These are phyloP conservation scores for Paspalum vaginatum DNA, from an alignment of 176 grass and related monocot genomes.

Conservation along the genomic window DNA sequence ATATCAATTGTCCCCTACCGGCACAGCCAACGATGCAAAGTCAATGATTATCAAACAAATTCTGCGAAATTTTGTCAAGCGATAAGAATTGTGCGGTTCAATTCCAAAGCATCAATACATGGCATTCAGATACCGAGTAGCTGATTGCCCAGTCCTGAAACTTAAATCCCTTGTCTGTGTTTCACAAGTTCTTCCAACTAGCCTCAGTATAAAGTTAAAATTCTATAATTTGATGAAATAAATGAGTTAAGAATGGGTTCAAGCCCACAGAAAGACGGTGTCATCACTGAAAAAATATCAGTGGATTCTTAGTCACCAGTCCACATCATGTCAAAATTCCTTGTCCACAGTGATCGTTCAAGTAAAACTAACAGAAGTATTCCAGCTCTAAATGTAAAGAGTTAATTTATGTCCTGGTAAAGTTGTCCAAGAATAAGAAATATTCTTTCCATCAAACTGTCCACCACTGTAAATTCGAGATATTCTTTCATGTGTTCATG, in stretches of 20 bases:
- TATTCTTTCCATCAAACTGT: conserved; percentile 35
- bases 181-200: not conserved
- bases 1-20: not conserved
- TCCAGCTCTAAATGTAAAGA: conserved; percentile 30
- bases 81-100: conserved; percentile 20
- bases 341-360: conserved; percentile 45
- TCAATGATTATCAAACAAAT: conserved; percentile 22
- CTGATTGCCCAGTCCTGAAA: not conserved
- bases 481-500: conserved; percentile 31
- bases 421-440: conserved; percentile 33
- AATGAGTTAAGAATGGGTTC: conserved; percentile 33
- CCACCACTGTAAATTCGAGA: conserved; percentile 45
- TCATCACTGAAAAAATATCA: conserved; percentile 39
- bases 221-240: conserved; percentile 12
- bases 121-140: not conserved
- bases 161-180: not conserved
- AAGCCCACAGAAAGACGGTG: conserved; percentile 30
- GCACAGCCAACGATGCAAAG: conserved; percentile 8
- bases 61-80: not conserved
- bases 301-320: conserved; percentile 41
- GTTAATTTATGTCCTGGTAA: conserved; percentile 30
- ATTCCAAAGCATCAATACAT: not conserved
- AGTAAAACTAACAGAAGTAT: conserved; percentile 34
- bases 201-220: conserved; percentile 25
- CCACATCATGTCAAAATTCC: conserved; percentile 40